Evolutionary conservation across 2,329 filamentous ascomycete genomes (phyloP).

Genomic region (Myriosclerotinia curreyana): DNA sequence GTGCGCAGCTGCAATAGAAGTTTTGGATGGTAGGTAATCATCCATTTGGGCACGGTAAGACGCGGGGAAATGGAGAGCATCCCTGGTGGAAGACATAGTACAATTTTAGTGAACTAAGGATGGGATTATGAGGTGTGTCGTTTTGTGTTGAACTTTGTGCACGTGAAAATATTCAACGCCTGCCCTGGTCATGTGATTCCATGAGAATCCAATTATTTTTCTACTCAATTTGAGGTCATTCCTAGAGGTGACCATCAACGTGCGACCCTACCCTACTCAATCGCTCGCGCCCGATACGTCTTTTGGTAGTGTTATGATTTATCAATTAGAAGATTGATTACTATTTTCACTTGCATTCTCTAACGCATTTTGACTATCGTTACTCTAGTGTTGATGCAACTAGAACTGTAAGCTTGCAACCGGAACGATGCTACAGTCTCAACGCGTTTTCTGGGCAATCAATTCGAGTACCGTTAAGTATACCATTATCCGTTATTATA

Average conservation of each 20-base stretch:
- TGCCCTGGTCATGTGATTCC: neutral
- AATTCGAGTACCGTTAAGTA: neutral
- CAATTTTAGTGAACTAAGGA: neutral
- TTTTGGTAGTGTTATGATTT: too few relatives aligned
- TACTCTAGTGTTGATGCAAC: neutral
- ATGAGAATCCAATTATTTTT: neutral
- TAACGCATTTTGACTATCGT: neutral
- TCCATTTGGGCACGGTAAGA: neutral
- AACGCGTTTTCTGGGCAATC: neutral
- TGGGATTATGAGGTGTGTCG: neutral
- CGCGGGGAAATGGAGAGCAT: conserved; percentile 10
- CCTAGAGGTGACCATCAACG: too few relatives aligned
- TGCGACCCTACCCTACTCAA: too few relatives aligned
- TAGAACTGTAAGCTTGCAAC: neutral
- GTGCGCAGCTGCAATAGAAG: neutral
- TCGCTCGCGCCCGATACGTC: neutral
- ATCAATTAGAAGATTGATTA: too few relatives aligned
- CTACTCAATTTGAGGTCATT: neutral
- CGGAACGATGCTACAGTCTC: neutral
- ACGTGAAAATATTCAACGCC: neutral
- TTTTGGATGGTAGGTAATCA: conserved; percentile 18
- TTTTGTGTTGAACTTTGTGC: neutral
- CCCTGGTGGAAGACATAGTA: conserved; percentile 10
- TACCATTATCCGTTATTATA: neutral
- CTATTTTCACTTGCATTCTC: neutral